These are phyloP conservation scores for Keithomyces neogunnii DNA, from an alignment of 2,329 filamentous ascomycete genomes.

Conservation along the genomic window DNA sequence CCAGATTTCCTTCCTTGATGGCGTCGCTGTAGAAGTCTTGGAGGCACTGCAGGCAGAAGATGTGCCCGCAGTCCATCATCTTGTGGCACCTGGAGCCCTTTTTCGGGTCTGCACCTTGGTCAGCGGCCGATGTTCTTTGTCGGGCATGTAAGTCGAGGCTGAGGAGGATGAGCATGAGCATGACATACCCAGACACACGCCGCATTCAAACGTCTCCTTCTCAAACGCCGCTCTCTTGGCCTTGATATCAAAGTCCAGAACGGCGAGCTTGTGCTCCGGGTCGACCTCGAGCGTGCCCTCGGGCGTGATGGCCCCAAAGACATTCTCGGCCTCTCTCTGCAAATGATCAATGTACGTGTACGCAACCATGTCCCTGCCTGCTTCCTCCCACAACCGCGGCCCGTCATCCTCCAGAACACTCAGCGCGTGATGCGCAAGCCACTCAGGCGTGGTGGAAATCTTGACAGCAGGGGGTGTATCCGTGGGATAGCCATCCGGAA, in stretches of 20 bases:
- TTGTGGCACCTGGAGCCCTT: constrained; percentile 76
- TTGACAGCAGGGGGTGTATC: constrained; percentile 39
- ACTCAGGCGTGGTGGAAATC: constrained; percentile 46
- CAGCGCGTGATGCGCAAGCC: constrained; percentile 44
- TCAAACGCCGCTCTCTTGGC: constrained; percentile 70
- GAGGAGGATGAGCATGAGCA: not conserved
- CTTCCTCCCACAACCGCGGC: constrained; percentile 51
- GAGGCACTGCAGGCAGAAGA: constrained; percentile 84
- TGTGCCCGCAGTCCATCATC: constrained; percentile 76
- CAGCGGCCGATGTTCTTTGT: not conserved
- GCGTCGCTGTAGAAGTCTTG: constrained; percentile 85
- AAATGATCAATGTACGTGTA: constrained; percentile 58
- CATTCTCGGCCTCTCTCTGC: constrained; percentile 48
- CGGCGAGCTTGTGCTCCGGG: constrained; percentile 54
- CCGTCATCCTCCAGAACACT: constrained; percentile 41
- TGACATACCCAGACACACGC: constrained; percentile 61
- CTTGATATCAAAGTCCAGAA: constrained; percentile 72
- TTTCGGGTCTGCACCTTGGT: constrained; percentile 59
- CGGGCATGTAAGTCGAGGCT: not conserved
- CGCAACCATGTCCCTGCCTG: constrained; percentile 48
- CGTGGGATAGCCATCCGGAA: constrained; percentile 52
- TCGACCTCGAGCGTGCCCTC: constrained; percentile 43
- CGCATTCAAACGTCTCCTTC: constrained; percentile 77
- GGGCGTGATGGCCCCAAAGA: constrained; percentile 47
- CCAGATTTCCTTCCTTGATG: constrained; percentile 76